Base-by-base conservation (phyloP, 352 stramenopile genomes). In the Phytophthora pini region DNA sequence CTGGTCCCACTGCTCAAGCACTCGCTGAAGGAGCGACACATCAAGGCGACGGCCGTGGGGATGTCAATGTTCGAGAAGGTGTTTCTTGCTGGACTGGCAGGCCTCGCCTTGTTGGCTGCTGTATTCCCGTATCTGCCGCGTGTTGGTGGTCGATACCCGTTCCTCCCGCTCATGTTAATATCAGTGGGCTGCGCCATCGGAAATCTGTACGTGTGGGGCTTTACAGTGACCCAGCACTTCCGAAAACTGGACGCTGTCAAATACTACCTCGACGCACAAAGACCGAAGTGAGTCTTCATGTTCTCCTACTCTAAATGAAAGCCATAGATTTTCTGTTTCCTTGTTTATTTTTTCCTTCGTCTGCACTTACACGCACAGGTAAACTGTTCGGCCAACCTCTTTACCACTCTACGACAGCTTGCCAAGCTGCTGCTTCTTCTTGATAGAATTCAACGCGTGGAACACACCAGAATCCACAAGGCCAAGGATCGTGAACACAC, bases 401-500 rank as follows among this genome's bases (percentile, higher is more conserved):
- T 63, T 56, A 50, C 48, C 59, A 44, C 53, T 50, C 69, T 80
- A 80, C 52, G 65, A 76, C 36, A 92, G 68, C 64, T 95, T 95
- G 60, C 87, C 87, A 36, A 95, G 74, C 61, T 90, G 74, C 68
- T 90, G 75, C 71, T 94, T 95, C 67, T 87, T 92, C 76, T 90
- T 87, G 69, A 95, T 88, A 40, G 85, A 92, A 68, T 93, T 93
- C 53, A 94, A 76, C 15, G 83, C 63, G 59, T 92, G 77, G 74
- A 93, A 95, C 20, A 93, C 74, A 15, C 84, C 85, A 5, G 84
- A 88, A 71, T 94, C 84, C 43, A 94, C 69, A 43, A 96, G 79
- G n/a, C 85, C 80, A 52, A 96, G 84, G 65, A 96, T 80, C 11
- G 88, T 96, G 58, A 91, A 93, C 1, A 93, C 85, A 45, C 88